These are phyloP conservation scores for Hypoxylon sp. DNA, from an alignment of 2,329 filamentous ascomycete species.

Conservation along the genomic window DNA sequence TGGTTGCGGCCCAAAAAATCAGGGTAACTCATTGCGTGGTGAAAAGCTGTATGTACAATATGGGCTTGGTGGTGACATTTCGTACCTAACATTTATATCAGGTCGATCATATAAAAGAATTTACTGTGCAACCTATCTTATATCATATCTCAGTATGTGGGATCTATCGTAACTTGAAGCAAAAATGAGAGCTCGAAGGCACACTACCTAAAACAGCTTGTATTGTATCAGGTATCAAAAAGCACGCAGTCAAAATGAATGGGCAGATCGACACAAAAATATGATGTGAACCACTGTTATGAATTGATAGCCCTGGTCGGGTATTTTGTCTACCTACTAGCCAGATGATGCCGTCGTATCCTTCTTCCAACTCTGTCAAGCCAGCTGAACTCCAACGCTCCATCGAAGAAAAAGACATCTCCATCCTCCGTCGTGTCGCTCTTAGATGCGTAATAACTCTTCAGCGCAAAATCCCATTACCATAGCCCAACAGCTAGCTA, in stretches of 20 bases:
- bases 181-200: not conserved
- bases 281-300: conserved; percentile 27
- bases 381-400: conserved; percentile 37
- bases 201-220: not conserved
- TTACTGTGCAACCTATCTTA: not conserved
- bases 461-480: conserved; percentile 13
- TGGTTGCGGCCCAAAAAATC: not conserved
- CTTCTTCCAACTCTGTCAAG: conserved; percentile 26
- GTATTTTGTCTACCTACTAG: conserved; percentile 39
- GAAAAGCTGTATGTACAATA: not conserved
- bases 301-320: conserved; percentile 30
- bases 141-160: not conserved
- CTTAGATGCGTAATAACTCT: conserved; percentile 6
- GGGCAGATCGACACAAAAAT: not conserved
- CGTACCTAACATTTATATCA: not conserved
- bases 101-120: not conserved
- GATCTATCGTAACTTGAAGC: not conserved
- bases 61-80: not conserved
- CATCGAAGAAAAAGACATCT: conserved; percentile 25
- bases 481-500: conserved; percentile 17
- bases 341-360: conserved; percentile 21
- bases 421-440: not conserved
- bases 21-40: not conserved
- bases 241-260: not conserved
- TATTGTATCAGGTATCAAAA: not conserved